Evolutionary conservation across 768 basidiomycete genomes (phyloP).

Genomic region (Myochromella boudieri): DNA sequence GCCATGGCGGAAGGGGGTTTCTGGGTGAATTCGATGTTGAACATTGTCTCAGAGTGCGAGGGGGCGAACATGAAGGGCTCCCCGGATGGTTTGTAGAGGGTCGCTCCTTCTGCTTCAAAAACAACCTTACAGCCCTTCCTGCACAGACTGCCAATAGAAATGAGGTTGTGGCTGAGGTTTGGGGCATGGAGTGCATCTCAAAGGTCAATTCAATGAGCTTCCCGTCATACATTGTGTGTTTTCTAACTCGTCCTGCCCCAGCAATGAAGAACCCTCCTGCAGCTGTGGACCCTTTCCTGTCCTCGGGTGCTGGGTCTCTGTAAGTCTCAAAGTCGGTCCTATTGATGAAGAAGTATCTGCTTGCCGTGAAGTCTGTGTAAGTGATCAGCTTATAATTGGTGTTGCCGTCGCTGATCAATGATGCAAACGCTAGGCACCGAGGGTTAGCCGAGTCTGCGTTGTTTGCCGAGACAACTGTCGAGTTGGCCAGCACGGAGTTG

Average conservation of each 20-base stretch:
- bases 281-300: neutral
- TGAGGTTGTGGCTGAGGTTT: conserved; percentile 5
- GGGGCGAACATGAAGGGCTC: neutral
- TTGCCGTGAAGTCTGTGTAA: neutral
- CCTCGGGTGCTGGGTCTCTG: neutral
- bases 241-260: neutral
- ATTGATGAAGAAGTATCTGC: neutral
- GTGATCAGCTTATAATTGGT: neutral
- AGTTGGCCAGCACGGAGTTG: neutral
- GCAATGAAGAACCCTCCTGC: neutral
- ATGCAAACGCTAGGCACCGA: neutral
- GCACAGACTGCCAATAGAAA: conserved; percentile 2
- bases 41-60: neutral
- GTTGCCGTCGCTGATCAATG: neutral
- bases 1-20: neutral
- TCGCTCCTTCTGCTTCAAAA: neutral
- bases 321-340: neutral
- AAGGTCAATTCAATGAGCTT: conserved; percentile 2
- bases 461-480: neutral
- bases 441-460: neutral
- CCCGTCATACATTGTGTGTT: neutral
- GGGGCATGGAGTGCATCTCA: conserved; percentile 10
- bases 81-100: neutral
- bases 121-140: neutral
- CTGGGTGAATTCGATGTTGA: neutral